Conservation (phyloP, 495 filamentous ascomycete species). For the Penicillium mononematosum region DNA sequence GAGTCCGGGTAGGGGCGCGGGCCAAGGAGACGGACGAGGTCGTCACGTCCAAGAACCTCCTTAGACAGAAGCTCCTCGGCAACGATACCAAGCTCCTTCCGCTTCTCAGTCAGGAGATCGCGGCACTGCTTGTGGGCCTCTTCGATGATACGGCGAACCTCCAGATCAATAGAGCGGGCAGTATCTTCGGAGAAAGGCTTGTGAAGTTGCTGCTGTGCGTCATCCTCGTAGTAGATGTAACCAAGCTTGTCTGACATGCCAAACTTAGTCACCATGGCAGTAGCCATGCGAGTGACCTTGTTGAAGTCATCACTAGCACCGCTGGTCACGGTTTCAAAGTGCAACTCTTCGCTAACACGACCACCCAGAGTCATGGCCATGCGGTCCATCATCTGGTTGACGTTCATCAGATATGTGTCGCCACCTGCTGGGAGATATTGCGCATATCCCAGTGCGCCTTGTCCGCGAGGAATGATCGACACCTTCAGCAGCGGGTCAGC, state of each 20-base stretch:
- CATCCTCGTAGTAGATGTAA: constrained; percentile 84
- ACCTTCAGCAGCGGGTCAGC: constrained; percentile 97
- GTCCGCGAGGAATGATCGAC: constrained; percentile 94
- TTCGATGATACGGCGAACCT: constrained; percentile 86
- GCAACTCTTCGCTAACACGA: constrained; percentile 89
- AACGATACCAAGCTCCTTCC: constrained; percentile 81
- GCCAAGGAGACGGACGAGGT: constrained; percentile 85
- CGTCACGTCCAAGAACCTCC: constrained; percentile 86
- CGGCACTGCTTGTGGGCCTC: constrained; percentile 89
- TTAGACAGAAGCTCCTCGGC: constrained; percentile 91
- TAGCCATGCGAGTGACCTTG: constrained; percentile 95
- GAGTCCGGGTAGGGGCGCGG: constrained; percentile 77
- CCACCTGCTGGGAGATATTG: constrained; percentile 84
- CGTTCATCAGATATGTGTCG: constrained; percentile 92
- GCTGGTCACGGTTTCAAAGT: constrained; percentile 93
- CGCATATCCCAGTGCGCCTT: constrained; percentile 90
- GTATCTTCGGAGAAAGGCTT: constrained; percentile 97
- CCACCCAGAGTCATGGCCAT: constrained; percentile 99
- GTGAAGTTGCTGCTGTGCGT: constrained; percentile 71
- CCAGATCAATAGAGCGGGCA: constrained; percentile 82
- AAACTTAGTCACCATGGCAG: constrained; percentile 95
- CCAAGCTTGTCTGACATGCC: constrained; percentile 95
- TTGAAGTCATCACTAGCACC: constrained; percentile 97
- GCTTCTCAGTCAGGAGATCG: constrained; percentile 77
- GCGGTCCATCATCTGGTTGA: constrained; percentile 95